Conservation (phyloP, 1,284 basidiomycete genomes). For the Sporisorium exsertum region DNA sequence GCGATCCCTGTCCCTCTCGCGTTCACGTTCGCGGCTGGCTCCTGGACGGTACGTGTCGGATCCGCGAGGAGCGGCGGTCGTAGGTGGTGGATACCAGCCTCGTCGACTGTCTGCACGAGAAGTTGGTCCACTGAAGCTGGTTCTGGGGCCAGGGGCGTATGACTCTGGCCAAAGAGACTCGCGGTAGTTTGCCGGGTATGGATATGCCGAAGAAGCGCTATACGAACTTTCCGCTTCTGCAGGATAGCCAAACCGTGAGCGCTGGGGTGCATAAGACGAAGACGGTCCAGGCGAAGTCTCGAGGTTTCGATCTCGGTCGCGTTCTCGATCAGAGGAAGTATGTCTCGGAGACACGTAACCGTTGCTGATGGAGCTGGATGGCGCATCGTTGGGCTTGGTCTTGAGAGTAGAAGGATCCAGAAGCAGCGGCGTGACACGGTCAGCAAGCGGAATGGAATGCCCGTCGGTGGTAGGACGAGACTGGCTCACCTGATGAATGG, state of each 20-base stretch:
- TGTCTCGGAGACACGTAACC: slow-evolving; percentile 36
- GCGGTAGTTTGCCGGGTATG: slow-evolving; percentile 32
- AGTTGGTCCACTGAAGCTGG: slow-evolving; percentile 17
- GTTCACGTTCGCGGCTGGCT: slow-evolving; percentile 36
- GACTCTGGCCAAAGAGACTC: slow-evolving; percentile 30
- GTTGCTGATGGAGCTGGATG: slow-evolving; percentile 17
- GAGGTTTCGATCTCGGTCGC: slow-evolving; percentile 36
- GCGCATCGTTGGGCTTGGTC: slow-evolving; percentile 11
- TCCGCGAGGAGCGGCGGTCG: slow-evolving; percentile 26
- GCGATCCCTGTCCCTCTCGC: slow-evolving; percentile 39
- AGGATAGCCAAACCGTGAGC: slow-evolving; percentile 28
- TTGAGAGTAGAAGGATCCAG: slow-evolving; percentile 16
- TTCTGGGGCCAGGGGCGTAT: slow-evolving; percentile 19
- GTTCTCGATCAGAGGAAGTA: slow-evolving; percentile 27
- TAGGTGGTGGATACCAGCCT: slow-evolving; percentile 29
- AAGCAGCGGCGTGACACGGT: slow-evolving; percentile 37
- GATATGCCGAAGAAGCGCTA: slow-evolving; percentile 25
- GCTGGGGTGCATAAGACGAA: slow-evolving; percentile 33
- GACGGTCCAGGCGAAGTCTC: slow-evolving; percentile 40
- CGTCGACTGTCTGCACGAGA: slow-evolving; percentile 29
- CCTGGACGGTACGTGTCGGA: slow-evolving; percentile 46
- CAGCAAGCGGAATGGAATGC: slow-evolving; percentile 31
- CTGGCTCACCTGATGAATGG: slow-evolving; percentile 38
- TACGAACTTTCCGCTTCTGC: slow-evolving; percentile 28
- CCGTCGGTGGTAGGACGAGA: slow-evolving; percentile 23